Base-by-base conservation (phyloP, 2,329 filamentous ascomycete genomes). In the Aschersonia sp. region DNA sequence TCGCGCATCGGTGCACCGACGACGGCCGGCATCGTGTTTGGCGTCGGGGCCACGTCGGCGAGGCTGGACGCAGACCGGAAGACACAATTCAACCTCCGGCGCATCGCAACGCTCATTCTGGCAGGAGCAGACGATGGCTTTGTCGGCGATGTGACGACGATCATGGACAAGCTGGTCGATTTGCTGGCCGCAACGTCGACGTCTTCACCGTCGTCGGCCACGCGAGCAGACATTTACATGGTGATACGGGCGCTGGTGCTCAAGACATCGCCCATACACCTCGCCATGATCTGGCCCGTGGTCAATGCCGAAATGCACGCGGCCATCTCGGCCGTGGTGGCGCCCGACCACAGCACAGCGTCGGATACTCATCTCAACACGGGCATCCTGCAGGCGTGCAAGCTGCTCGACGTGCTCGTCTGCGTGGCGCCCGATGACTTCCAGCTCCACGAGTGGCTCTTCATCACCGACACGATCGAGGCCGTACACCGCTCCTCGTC, bases 401-500 rank as follows among this genome's bases (percentile, higher is more conserved):
- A 97, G 61, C 74, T 98, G 3, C 75, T 98, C 3, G 92, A 98
- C 59, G 72, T 89, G 28, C 72, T 98, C n/a, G 76, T 97, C 10
- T 82, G 88, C 43, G 73, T 89, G 5, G 84, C 85, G 4, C 91
- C 89, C 0, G 92, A 98, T 55, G 92, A 98, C 62, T 98, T 97
- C 66, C 92, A 97, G 64, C 77, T 97, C n/a, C 84, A 94, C 58
- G 88, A 96, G 69, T 98, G 92, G 92, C 78, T 97, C 4, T 98
- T 95, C 63, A 82, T 98, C 48, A 94, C 89, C 2, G 92, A 98
- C 64, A 97, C 91, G 10, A 89, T 96, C 53, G 92, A 98, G 58
- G 89, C 92, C 1, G 85, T 98, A 35, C 94, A 98, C 65, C 81
- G 85, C 9, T 82, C 87, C 0, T 67, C 78, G 10, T 69, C 72